Base-by-base conservation (phyloP, 2,329 filamentous ascomycete species). In the Pseudocercospora fijiensis region DNA sequence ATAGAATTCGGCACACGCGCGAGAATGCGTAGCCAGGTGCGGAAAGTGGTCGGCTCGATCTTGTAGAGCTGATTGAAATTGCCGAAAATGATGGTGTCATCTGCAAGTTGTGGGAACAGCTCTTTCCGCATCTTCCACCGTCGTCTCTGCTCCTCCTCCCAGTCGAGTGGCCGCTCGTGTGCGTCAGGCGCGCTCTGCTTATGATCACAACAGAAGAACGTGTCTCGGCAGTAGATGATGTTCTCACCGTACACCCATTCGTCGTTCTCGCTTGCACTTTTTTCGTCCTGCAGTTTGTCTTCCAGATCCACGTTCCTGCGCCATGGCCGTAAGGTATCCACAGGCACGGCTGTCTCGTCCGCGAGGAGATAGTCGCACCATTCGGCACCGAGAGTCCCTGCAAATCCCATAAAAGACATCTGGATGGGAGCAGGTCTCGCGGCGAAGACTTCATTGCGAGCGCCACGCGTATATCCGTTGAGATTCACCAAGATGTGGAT, bases 401-500 rank as follows among this genome's bases (percentile, higher is more conserved):
- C 95, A 75, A 99, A 99, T 0, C 95, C 95, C 95, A 99, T 99
- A 73, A 99, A 99, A 0, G 95, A 96, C 95, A 99, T 99, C 70
- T 99, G 95, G 49, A 99, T 92, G 0, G 95, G 95, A 1, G 93
- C 92, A 16, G 95, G 92, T 26, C 96, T 87, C 22, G 95, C 95
- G 22, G 95, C 95, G 76, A 99, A 99, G 3, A 99, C 89, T 75
- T 99, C 95, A 71, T 99, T 99, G 24, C 93, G 87, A n/a, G 95
- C 95, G 28, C 95, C 95, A 60, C 95, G 86, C 0, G 95, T 99
- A 76, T 99, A 99, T 10, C 95, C 95, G 72, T 99, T 99, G n/a
- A 99, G 83, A 68, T 99, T 99, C 71, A 99, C 88, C 20, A 99
- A 84, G 47, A 99, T 95, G 74, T 99, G 95, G 57, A 99, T 95